phyloP scores from a whole-genome alignment of 805 yeast genomes.

The Wickerhamomyces queroliae region DNA sequence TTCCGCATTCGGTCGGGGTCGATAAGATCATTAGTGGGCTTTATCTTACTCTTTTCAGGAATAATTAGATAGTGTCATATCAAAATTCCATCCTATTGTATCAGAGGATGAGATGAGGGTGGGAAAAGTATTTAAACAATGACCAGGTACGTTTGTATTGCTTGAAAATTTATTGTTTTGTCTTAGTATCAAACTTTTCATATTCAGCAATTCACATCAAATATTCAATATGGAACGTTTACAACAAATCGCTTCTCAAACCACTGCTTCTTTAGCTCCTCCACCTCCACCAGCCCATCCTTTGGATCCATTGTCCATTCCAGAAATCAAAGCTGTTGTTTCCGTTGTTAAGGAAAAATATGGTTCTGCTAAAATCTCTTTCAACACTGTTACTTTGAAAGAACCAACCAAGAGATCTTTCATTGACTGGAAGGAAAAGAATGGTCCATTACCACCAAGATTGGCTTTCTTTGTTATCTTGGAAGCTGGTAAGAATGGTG shows the following conservation, averaged over 20 bases:
- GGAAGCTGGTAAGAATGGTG: slow-evolving; percentile 52
- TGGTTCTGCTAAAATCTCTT: slow-evolving; percentile 39
- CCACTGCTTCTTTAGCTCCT: slow-evolving; percentile 47
- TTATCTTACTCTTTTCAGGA: not conserved
- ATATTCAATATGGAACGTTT: slow-evolving; percentile 49
- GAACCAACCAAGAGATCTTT: slow-evolving; percentile 65
- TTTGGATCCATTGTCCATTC: slow-evolving; percentile 62
- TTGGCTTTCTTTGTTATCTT: slow-evolving; percentile 61
- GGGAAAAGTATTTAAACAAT: not conserved
- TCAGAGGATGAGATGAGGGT: too few species aligned
- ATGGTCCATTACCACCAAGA: slow-evolving; percentile 61
- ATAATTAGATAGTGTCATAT: not conserved
- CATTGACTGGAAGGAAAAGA: slow-evolving; percentile 58
- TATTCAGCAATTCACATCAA: not conserved
- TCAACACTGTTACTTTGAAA: slow-evolving; percentile 65
- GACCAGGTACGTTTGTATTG: not conserved
- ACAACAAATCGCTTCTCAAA: slow-evolving; percentile 56
- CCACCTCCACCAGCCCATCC: slow-evolving; percentile 60
- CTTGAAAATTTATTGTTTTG: not conserved
- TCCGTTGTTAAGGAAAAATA: slow-evolving; percentile 43
- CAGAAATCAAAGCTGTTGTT: slow-evolving; percentile 57
- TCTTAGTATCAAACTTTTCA: not conserved
- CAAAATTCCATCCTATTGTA: not conserved
- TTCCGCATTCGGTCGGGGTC: not conserved
- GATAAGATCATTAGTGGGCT: not conserved